Conservation (phyloP, 2,329 filamentous ascomycete genomes). For the Escovopsis weberi region DNA sequence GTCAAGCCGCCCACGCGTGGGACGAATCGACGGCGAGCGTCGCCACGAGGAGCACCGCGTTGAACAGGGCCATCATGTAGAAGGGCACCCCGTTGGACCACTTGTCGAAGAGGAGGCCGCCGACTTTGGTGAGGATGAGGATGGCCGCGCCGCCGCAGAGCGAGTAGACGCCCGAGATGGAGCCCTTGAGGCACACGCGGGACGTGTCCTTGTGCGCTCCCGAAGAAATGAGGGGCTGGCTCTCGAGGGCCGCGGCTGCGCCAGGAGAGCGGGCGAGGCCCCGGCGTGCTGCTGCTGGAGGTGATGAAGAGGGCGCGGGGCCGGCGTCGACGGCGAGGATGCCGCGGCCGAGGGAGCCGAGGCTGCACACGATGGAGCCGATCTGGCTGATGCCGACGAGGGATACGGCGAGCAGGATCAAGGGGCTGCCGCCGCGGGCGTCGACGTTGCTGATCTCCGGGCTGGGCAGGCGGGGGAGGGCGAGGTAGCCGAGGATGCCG, state of each 20-base stretch:
- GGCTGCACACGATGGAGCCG: constrained; percentile 85
- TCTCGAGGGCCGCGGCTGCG: constrained; percentile 27
- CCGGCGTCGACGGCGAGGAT: constrained; percentile 44
- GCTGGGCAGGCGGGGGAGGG: constrained; percentile 61
- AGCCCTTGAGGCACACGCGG: constrained; percentile 63
- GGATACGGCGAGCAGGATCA: constrained; percentile 62
- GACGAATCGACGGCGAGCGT: constrained; percentile 36
- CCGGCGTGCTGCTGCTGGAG: constrained; percentile 4
- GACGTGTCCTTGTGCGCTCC: constrained; percentile 23
- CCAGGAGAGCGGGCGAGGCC: constrained; percentile 18
- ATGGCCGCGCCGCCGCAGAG: constrained; percentile 84
- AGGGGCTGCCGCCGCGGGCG: constrained; percentile 50
- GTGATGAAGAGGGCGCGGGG: constrained; percentile 3
- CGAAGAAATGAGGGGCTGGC: constrained; percentile 24
- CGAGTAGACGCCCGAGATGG: constrained; percentile 88
- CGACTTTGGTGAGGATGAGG: constrained; percentile 77
- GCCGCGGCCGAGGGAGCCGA: constrained; percentile 74
- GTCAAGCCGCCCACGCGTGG: constrained; percentile 17
- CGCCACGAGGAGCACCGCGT: constrained; percentile 52
- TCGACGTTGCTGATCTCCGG: constrained; percentile 55
- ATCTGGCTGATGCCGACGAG: constrained; percentile 89
- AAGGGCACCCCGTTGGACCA: constrained; percentile 68
- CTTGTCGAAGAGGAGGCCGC: constrained; percentile 72
- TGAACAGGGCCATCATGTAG: constrained; percentile 87
- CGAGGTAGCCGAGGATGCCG: constrained; percentile 64